Conservation (phyloP, 2,329 filamentous ascomycete species). For the Pseudogymnoascus sp. region DNA sequence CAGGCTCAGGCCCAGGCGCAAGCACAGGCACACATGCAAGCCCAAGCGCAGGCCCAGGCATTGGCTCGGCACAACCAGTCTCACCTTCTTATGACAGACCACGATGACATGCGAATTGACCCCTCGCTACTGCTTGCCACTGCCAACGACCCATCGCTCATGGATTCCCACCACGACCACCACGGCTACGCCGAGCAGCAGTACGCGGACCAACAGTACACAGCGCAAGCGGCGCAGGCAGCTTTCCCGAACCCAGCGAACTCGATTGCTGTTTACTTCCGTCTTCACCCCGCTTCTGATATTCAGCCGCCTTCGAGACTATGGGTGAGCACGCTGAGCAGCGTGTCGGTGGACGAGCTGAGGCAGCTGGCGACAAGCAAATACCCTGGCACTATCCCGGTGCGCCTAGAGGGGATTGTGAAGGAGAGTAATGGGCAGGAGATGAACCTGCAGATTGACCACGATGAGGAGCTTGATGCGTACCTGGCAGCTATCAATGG, state of each 20-base stretch:
- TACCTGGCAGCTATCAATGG: conserved; percentile 54
- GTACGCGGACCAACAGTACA: conserved; percentile 27
- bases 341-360: conserved; percentile 52
- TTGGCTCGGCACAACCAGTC: conserved; percentile 14
- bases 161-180: conserved; percentile 29
- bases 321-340: conserved; percentile 59
- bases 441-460: conserved; percentile 56
- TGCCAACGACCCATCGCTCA: conserved; percentile 28
- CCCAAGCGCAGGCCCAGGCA: conserved; percentile 17
- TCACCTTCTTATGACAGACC: conserved; percentile 27
- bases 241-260: conserved; percentile 27
- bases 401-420: conserved; percentile 59
- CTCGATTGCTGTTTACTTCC: conserved; percentile 58
- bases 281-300: conserved; percentile 58
- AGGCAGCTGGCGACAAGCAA: conserved; percentile 54
- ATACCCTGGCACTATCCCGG: conserved; percentile 51
- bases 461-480: conserved; percentile 63
- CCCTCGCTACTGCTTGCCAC: conserved; percentile 53
- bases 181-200: conserved; percentile 21
- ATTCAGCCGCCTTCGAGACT: conserved; percentile 44
- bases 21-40: conserved; percentile 5
- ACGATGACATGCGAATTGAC: conserved; percentile 54
- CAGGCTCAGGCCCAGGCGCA: conserved; percentile 14
- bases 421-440: conserved; percentile 49
- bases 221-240: conserved; percentile 35